Percentiles rank a stretch among this genome's conserved stretches.
phyloP scores from a whole-genome alignment of 257 asterid species.

The Fraxinus anomala region DNA sequence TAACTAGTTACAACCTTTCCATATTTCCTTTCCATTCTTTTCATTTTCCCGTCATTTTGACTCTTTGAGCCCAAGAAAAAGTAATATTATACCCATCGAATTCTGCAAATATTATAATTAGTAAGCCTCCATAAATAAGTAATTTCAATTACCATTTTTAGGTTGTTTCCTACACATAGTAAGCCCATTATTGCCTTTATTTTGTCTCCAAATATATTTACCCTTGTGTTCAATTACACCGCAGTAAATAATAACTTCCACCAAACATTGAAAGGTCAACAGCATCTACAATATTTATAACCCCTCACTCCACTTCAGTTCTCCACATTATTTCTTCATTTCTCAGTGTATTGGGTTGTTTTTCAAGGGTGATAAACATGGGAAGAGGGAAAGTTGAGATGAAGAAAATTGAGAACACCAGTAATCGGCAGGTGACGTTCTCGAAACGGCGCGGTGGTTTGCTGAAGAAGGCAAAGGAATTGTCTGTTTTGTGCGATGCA shows the following conservation, averaged over 20 bases:
- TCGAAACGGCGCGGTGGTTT: conserved; percentile 73
- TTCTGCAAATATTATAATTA: conserved; percentile 28
- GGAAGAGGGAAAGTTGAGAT: conserved; percentile 75
- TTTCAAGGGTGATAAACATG: conserved; percentile 32
- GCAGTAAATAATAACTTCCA: not conserved
- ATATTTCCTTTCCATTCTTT: conserved; percentile 35
- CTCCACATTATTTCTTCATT: conserved; percentile 6
- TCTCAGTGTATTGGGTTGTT: not conserved
- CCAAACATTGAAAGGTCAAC: conserved; percentile 27
- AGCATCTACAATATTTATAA: conserved; percentile 27
- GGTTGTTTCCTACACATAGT: conserved; percentile 17
- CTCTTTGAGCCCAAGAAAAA: conserved; percentile 6
- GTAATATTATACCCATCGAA: conserved; percentile 8
- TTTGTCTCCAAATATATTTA: conserved; percentile 36
- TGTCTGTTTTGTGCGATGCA: conserved; percentile 74
- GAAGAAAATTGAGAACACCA: conserved; percentile 68
- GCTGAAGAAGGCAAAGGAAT: conserved; percentile 70
- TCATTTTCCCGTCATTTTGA: conserved; percentile 30
- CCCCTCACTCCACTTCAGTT: conserved; percentile 12
- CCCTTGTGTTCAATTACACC: conserved; percentile 30
- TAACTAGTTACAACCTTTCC: conserved; percentile 48
- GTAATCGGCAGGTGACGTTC: conserved; percentile 75
- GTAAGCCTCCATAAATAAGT: conserved; percentile 38
- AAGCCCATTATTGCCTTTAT: conserved; percentile 38
- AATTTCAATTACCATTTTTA: conserved; percentile 35